A percentile compares a stretch with the other conserved stretches of the same genome.
phyloP scores from a whole-genome alignment of 441 rosid genomes.

The Croton setiger region DNA sequence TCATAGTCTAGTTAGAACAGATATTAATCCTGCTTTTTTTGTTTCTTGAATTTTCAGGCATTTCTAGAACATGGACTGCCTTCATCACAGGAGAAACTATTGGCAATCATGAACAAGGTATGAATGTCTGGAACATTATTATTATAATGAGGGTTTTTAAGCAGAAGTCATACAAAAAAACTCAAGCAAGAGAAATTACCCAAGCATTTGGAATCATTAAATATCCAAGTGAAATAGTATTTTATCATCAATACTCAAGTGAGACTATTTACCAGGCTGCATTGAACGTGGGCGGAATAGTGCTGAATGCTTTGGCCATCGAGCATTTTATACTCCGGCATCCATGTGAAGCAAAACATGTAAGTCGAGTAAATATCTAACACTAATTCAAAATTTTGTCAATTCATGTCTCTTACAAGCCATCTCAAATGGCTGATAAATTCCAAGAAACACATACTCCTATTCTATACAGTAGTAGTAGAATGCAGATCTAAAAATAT shows the following conservation, averaged over 20 bases:
- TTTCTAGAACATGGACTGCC: slow-evolving; percentile 84
- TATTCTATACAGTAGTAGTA: background rate
- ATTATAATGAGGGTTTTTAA: background rate
- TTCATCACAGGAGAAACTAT: slow-evolving; percentile 71
- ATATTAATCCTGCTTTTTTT: background rate
- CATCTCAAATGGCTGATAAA: background rate
- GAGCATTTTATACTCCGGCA: slow-evolving; percentile 88
- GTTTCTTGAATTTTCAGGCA: slow-evolving; percentile 45
- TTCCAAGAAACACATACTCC: background rate
- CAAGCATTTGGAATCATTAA: background rate
- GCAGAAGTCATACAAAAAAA: background rate
- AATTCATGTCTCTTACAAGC: background rate
- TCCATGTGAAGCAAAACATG: slow-evolving; percentile 60
- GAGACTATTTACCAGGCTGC: slow-evolving; percentile 46
- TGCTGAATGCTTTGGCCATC: slow-evolving; percentile 81
- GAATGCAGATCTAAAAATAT: background rate
- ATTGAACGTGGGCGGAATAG: slow-evolving; percentile 84
- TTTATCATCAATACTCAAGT: background rate
- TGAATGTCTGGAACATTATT: background rate
- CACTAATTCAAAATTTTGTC: background rate
- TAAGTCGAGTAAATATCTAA: slow-evolving; percentile 32
- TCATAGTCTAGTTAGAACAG: background rate
- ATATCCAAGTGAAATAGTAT: background rate
- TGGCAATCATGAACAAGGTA: slow-evolving; percentile 85
- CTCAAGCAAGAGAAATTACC: background rate